Base-by-base conservation (phyloP, 2,329 filamentous ascomycete species). In the Allantophomopsis cytisporea region DNA sequence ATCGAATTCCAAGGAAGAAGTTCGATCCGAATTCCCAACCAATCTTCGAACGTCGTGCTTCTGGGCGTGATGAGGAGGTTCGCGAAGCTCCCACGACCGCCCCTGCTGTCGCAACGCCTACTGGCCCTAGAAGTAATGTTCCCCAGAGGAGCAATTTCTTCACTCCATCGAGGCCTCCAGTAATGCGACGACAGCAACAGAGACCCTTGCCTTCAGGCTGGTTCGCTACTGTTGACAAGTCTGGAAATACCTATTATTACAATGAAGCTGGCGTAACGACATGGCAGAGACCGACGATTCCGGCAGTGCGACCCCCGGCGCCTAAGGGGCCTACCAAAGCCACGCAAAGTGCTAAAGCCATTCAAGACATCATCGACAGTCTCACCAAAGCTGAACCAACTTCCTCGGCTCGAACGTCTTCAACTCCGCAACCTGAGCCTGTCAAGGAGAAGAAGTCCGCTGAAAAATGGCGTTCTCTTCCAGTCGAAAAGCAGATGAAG, bases 1-100 rank as follows among this genome's bases (percentile, higher is more conserved):
- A 96, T 60, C 80, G 91, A 43, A 98, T 98, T 54, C 86, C 86
- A 31, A 76, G 89, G 41, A 84, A 91, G 63, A 93, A 94, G 63
- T 64, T 83, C 42, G 86, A 89, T 54, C 78, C 80, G 18, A 78
- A 76, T 46, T 73, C 67, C 36, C 62, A 63, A 14, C 51, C 56
- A 57, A 64, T 71, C 21, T 74, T 72, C 17, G 74, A 77, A 47
- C 68, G 74, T 51, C 81, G 82, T 40, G 78, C 82, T 41, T 71
- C 72, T 37, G 73, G 76, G 43, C 71, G 79, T 43, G 58, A 65
- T 32, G 68, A 72, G 43, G 60, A 62, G 32, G 57, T 57, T 12
- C 62, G 66, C 23, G 49, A 48, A 43, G 43, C 51, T 2, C 41
- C 48, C 12, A 43, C 47, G 10, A 45, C 51, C 16, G 39, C 42